Evolutionary conservation across 768 basidiomycete species (phyloP), one percentile per base, ranked within the genome.

Genomic region (Rhizopogon salebrosus): DNA sequence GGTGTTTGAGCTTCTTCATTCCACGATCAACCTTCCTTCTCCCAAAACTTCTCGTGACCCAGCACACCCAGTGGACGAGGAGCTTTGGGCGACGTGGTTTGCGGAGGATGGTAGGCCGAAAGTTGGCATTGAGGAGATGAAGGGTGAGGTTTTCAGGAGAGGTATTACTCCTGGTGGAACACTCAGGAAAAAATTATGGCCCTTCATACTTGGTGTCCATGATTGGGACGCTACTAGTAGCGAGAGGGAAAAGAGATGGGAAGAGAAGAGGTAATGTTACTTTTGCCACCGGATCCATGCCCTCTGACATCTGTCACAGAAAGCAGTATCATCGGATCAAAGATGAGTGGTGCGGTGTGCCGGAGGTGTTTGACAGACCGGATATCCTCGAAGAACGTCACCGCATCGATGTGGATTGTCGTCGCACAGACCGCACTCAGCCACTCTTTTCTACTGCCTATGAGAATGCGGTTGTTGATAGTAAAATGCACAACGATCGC

Each of bases 331-430:
- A 80, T 24, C 70, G 78, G 26, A 69, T 89, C 26, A 94, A 91
- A 69, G 70, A 76, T 27, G 79, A 87, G 60, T 98, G 95, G 95
- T 87, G 79, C 68, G 87, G 86, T 22, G 82, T 85, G 36, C 82
- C 85, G 20, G 89, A 89, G 57, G 85, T 92, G 9, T 92, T 88
- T 64, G 86, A 87, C 61, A 80, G 86, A 45, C 79, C 81, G 54
- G 89, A 91, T 62, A 79, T 90, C 48, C 67, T 90, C 29, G 95
- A 99, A 71, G 92, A 93, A 65, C 83, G 89, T n/a, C 92, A 93
- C 70, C 83, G 92, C 23, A 92, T 93, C 60, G 92, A 98, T 62
- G 97, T 99, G 52, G 97, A 98, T 64, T 98, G 97, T 62, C 85
- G 95, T 53, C 81, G 97, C 24, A 99, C 97, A 20, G 97, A 99